Base-by-base conservation (phyloP, 2,329 filamentous ascomycete genomes). In the Ploettnerulaceae sp. region DNA sequence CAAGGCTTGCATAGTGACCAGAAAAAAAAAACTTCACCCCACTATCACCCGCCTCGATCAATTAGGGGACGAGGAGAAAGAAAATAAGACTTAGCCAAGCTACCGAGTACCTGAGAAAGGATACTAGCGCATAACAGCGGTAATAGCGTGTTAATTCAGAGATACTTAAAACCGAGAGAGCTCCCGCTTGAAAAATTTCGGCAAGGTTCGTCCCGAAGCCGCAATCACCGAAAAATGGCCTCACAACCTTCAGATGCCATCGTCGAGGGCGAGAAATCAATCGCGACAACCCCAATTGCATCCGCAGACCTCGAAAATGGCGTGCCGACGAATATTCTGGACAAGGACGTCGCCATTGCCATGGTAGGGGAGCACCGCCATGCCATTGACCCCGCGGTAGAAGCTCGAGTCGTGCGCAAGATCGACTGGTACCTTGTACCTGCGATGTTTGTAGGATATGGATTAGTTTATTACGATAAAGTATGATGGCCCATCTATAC, bases 401-500 rank as follows among this genome's bases (percentile, higher is more conserved):
- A 75, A 48, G 71, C 69, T 14, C 71, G 75, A 36, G 80, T 82
- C 7, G 64, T 85, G 18, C 69, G 77, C 37, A 86, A 85, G 66
- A 84, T 85, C 41, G 82, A 86, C 57, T 66, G 70, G 53, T 82
- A 82, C 52, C 64, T 86, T 35, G 83, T 86, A 25, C 83, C 83
- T 0, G 74, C 77, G 9, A 86, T 86, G 82, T 71, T 76, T 17
- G 58, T 81, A 57, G 76, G 76, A 3, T 79, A 85, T 64, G 81
- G 81, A 2, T 68, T 86, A 25, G 81, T 85, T 0, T 85, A 84
- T 64, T 84, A 84, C 60, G 82, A 86, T 62, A 86, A 85, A 63
- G 74, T 75, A 59, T 20, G 54, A n/a, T n/a, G 20, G 55, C 42
- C 37, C 41, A 15, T 12, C 12, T 18, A n/a, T 18, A 4, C 5